A percentile compares a stretch with the other conserved stretches of the same genome.
These are phyloP conservation scores for Neurospora terricola DNA, from an alignment of 495 filamentous ascomycete genomes.

Conservation along the genomic window DNA sequence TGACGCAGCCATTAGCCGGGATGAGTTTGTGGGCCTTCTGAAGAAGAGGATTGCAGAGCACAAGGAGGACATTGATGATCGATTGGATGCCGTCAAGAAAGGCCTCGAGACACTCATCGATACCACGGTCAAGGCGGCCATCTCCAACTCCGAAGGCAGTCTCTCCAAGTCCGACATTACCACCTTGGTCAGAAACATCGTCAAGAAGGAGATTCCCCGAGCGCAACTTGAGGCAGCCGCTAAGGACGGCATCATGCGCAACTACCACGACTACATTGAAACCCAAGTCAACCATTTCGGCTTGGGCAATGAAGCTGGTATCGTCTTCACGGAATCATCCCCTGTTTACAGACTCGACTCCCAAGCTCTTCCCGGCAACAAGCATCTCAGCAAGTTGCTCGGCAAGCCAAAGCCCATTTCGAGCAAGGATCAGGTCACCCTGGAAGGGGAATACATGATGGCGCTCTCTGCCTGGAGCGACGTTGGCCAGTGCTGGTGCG, in stretches of 20 bases:
- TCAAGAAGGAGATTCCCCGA: constrained; percentile 24
- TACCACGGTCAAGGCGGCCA: not conserved
- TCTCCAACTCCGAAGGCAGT: constrained; percentile 1
- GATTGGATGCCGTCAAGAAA: constrained; percentile 10
- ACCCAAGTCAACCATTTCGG: constrained; percentile 34
- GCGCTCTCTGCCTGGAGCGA: constrained; percentile 51
- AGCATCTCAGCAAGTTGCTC: not conserved
- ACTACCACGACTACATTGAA: constrained; percentile 19
- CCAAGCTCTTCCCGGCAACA: not conserved
- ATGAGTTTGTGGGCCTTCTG: constrained; percentile 19
- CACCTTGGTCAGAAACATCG: constrained; percentile 22
- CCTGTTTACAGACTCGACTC: not conserved
- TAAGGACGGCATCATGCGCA: constrained; percentile 15
- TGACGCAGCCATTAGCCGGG: constrained; percentile 8
- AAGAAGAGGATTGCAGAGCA: constrained; percentile 7
- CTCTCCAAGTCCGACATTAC: constrained; percentile 24
- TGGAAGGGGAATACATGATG: not conserved
- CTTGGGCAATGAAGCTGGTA: constrained; percentile 23
- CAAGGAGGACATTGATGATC: constrained; percentile 11
- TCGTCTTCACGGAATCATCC: not conserved
- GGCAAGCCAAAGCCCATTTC: not conserved
- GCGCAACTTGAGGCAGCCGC: constrained; percentile 26
- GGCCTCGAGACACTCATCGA: constrained; percentile 7
- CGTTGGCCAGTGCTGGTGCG: constrained; percentile 60
- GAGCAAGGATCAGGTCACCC: not conserved